Conservation (phyloP, 805 yeast species). For the Yarrowia sp. region DNA sequence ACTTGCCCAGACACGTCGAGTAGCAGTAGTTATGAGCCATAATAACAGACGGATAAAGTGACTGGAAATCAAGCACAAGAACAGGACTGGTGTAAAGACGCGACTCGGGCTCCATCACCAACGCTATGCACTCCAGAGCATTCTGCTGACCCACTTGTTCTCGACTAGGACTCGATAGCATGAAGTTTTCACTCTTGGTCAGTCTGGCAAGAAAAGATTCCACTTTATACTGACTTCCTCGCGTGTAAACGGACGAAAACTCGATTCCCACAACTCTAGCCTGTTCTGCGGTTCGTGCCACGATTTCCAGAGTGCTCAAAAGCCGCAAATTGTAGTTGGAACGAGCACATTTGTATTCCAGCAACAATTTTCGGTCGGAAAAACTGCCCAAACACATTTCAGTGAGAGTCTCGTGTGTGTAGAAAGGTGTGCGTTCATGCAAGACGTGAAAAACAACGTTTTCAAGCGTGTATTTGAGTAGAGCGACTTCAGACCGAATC, state of each 20-base stretch:
- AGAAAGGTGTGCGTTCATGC: conserved; percentile 66
- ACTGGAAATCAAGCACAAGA: conserved; percentile 87
- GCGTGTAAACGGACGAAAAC: conserved; percentile 75
- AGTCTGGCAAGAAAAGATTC: conserved; percentile 77
- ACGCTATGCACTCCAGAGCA: conserved; percentile 81
- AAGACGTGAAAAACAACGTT: conserved; percentile 66
- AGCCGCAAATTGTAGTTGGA: conserved; percentile 47
- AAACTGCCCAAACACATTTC: conserved; percentile 26
- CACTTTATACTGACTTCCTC: conserved; percentile 94
- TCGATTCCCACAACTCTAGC: conserved; percentile 86
- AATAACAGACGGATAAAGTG: conserved; percentile 87
- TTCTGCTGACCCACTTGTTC: conserved; percentile 77
- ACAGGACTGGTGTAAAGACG: conserved; percentile 84
- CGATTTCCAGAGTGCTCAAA: conserved; percentile 58
- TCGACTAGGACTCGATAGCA: conserved; percentile 75
- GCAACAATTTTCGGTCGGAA: conserved; percentile 9
- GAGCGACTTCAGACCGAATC: conserved; percentile 56
- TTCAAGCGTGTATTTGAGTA: conserved; percentile 71
- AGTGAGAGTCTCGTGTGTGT: conserved; percentile 48
- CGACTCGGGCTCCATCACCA: conserved; percentile 89
- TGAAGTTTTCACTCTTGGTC: conserved; percentile 68
- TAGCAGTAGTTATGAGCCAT: conserved; percentile 81
- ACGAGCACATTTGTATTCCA: conserved; percentile 48
- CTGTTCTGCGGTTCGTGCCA: conserved; percentile 72
- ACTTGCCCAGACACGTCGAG: conserved; percentile 43